These are phyloP conservation scores for Colletotrichum gigasporum DNA, from an alignment of 2,329 filamentous ascomycete genomes.

Conservation along the genomic window DNA sequence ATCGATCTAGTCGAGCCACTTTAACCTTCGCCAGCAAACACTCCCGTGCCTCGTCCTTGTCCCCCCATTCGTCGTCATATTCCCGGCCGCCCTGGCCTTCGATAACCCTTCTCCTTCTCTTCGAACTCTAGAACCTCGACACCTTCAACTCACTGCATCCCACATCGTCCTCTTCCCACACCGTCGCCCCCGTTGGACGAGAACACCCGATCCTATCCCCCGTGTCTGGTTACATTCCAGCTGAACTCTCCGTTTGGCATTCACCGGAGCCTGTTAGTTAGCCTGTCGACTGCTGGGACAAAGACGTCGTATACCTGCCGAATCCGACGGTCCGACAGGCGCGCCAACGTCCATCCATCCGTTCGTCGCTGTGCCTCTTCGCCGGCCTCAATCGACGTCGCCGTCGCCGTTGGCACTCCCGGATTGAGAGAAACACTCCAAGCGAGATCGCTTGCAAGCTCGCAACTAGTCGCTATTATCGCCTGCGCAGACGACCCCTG, in stretches of 20 bases:
- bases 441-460: background rate
- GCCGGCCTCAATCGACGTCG: slow-evolving; percentile 11
- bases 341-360: background rate
- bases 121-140: slow-evolving; percentile 32
- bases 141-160: slow-evolving; percentile 12
- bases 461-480: background rate
- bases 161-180: background rate
- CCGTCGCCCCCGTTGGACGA: background rate
- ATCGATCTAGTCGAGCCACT: slow-evolving; percentile 31
- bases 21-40: slow-evolving; percentile 28
- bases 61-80: slow-evolving; percentile 29
- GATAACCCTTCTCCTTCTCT: slow-evolving; percentile 29
- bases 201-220: background rate
- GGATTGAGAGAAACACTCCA: background rate
- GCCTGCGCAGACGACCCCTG: background rate
- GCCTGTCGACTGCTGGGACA: slow-evolving; percentile 7
- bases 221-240: slow-evolving; percentile 1
- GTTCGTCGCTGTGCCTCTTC: background rate
- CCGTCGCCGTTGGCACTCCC: background rate
- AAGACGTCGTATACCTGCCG: slow-evolving; percentile 7
- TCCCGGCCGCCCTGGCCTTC: slow-evolving; percentile 27
- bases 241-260: background rate
- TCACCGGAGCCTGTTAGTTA: slow-evolving; percentile 4
- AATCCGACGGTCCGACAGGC: slow-evolving; percentile 5
- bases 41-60: slow-evolving; percentile 18